Percentiles rank a stretch among this genome's conserved stretches.
phyloP scores from a whole-genome alignment of 2,329 filamentous ascomycete genomes.

The Diaporthe ilicicola region DNA sequence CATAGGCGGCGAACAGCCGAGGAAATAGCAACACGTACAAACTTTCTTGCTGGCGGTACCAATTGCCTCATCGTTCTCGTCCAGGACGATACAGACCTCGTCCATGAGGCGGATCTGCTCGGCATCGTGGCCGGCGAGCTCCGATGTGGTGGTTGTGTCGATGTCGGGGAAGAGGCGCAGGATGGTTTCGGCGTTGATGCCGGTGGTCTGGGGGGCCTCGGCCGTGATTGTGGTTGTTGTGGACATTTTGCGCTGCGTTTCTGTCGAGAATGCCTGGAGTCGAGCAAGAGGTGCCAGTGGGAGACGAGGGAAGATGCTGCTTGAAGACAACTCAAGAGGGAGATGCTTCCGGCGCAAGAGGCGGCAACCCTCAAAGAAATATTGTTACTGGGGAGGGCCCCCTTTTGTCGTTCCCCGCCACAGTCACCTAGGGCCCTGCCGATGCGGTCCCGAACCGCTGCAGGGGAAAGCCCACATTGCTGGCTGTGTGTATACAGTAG shows the following conservation, averaged over 20 bases:
- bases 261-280: background rate
- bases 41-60: slow-evolving; percentile 98
- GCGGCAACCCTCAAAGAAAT: slow-evolving; percentile 1
- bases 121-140: slow-evolving; percentile 88
- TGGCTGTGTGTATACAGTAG: background rate
- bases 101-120: slow-evolving; percentile 99
- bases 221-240: slow-evolving; percentile 54
- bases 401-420: background rate
- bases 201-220: slow-evolving; percentile 58
- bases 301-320: background rate
- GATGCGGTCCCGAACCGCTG: slow-evolving; percentile 12
- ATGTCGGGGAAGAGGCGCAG: slow-evolving; percentile 88
- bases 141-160: slow-evolving; percentile 73
- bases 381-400: background rate
- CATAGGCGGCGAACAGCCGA: background rate
- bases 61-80: slow-evolving; percentile 91
- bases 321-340: background rate
- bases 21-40: slow-evolving; percentile 66
- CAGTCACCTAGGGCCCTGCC: background rate
- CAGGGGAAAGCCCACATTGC: background rate
- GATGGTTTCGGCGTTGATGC: slow-evolving; percentile 87
- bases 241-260: slow-evolving; percentile 39
- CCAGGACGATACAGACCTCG: slow-evolving; percentile 96
- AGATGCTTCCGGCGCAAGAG: background rate
- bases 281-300: background rate